A percentile compares a stretch with the other conserved stretches of the same genome.
These are phyloP conservation scores for Bathelium albidoporum DNA, from an alignment of 495 filamentous ascomycete species.

Conservation along the genomic window DNA sequence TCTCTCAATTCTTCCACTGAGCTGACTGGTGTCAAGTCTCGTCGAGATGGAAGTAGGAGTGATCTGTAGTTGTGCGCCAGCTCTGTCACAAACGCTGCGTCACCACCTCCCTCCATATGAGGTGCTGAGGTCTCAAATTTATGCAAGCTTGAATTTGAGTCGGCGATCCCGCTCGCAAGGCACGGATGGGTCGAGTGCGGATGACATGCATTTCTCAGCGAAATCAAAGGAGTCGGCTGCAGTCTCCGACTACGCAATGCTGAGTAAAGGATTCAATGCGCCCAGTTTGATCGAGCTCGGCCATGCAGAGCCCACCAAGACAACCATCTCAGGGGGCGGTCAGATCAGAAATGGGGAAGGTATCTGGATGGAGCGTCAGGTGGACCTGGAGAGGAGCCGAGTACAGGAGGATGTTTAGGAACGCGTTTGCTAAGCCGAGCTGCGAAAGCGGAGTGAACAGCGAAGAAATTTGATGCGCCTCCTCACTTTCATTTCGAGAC, in stretches of 20 bases:
- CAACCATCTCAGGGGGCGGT: neutral
- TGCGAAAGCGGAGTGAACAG: neutral
- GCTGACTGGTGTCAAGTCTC: neutral
- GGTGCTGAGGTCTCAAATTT: neutral
- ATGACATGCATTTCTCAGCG: neutral
- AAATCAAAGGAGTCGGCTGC: neutral
- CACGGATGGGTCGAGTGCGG: neutral
- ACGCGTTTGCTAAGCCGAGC: neutral
- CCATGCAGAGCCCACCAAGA: neutral
- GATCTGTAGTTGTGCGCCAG: neutral
- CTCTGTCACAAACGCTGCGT: neutral
- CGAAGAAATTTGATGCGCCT: no score
- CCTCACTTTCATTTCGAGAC: no score
- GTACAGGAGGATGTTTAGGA: neutral
- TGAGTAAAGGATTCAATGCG: neutral
- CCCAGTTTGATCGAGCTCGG: neutral
- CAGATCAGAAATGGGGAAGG: neutral
- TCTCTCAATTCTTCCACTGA: neutral
- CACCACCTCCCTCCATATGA: neutral
- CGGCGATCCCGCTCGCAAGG: neutral
- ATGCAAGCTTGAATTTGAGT: neutral
- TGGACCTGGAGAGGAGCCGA: neutral
- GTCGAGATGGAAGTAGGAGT: neutral
- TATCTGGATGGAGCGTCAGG: neutral
- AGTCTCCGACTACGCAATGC: neutral